Base-by-base conservation (phyloP, 2,329 filamentous ascomycete genomes). In the Sphaceloma murrayae region DNA sequence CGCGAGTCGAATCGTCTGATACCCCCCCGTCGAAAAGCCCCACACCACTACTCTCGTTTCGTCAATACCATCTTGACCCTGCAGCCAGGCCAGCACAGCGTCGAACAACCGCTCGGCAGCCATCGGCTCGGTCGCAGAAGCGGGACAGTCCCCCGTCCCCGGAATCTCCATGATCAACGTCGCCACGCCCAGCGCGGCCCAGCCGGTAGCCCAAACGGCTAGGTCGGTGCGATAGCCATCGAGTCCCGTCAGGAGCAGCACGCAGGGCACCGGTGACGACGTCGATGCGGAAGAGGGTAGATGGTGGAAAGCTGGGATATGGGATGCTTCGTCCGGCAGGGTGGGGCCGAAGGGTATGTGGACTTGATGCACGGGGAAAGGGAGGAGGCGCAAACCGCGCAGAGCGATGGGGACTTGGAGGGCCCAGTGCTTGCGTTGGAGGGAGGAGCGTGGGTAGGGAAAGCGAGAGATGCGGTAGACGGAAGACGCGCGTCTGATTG, bases 391-490 rank as follows among this genome's bases (percentile, higher is more conserved):
- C 4, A 71, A 50, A 1, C 68, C 80, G 55, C 76, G 76, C 38
- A 76, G 58, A 51, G 81, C 82, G 0, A 72, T 69, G 19, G 69
- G 60, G 58, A 85, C 85, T 53, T 84, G 80, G 45, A 69, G 63
- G 51, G 71, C 65, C 74, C 80, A 86, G 1, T 80, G 80, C 19
- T 69, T 58, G 51, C 75, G 72, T 60, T 86, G 68, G 39, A 65
- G 61, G 5, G 59, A 58, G 16, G 63, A 66, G 16, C 68, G 58
- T 14, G 67, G 67, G 4, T 67, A 67, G 5, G 82, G 82, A 56
- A 87, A 86, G 11, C 82, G 72, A 0, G 79, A 72, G 52, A 87
- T 85, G 43, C 82, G 73, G 60, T 83, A 80, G n/a, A 86, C 69
- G 18, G 79, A 77, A 16, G 80, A 81, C 4, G 79, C 79, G 16